These are phyloP conservation scores for Syzygium oleosum DNA, from an alignment of 345 rosid genomes.

Conservation along the genomic window DNA sequence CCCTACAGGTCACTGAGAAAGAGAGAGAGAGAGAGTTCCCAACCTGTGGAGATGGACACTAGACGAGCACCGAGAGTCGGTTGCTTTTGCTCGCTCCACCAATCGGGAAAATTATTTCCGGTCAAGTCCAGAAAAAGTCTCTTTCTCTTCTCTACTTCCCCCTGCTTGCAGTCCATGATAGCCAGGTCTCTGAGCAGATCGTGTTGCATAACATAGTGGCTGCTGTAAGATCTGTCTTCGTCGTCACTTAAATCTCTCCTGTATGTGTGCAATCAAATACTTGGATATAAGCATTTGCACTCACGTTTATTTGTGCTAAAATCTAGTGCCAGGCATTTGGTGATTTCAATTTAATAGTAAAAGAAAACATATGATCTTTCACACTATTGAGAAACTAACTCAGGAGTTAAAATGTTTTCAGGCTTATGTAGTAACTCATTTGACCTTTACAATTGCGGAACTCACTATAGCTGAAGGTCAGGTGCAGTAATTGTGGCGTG, in stretches of 20 bases:
- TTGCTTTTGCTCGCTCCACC: conserved; percentile 25
- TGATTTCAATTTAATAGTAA: rapidly evolving
- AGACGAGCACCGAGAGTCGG: conserved; percentile 14
- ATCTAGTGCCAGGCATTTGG: background rate
- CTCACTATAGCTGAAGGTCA: background rate
- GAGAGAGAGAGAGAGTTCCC: background rate
- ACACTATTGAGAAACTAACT: background rate
- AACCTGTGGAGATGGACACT: conserved; percentile 42
- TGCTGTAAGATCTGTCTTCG: conserved; percentile 14
- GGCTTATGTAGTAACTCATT: background rate
- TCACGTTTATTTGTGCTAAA: background rate
- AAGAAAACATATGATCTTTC: background rate
- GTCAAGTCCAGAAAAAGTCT: conserved; percentile 23
- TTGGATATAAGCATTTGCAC: background rate
- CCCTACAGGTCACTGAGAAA: rapidly evolving
- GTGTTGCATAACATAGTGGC: conserved; percentile 33
- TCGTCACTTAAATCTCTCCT: conserved; percentile 27
- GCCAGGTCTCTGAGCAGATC: conserved; percentile 41
- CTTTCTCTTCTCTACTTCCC: conserved; percentile 7
- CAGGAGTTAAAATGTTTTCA: rapidly evolving
- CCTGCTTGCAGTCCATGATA: conserved; percentile 14
- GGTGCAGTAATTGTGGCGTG: background rate
- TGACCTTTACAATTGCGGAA: background rate
- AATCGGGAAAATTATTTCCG: conserved; percentile 24
- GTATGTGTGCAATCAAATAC: background rate